phyloP scores from a whole-genome alignment of 2,329 filamentous ascomycete genomes.

The Rhynchosporium graminicola region DNA sequence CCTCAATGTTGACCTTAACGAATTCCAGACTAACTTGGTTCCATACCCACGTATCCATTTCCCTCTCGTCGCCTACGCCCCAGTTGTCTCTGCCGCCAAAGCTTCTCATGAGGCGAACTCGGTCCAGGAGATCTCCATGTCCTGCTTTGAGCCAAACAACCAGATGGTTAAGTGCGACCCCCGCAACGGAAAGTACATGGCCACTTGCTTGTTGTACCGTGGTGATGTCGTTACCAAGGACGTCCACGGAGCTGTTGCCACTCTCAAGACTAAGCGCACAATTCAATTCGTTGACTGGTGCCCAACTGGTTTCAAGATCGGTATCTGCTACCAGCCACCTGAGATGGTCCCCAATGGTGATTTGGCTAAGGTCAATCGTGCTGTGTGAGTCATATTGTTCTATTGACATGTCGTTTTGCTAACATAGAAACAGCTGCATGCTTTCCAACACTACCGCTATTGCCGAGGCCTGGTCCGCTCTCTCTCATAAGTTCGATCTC shows the following conservation, averaged over 20 bases:
- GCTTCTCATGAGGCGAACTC: slow-evolving; percentile 97
- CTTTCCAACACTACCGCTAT: slow-evolving; percentile 98
- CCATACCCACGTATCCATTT: slow-evolving; percentile 99
- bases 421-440: slow-evolving; percentile 75
- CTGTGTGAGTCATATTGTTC: slow-evolving; percentile 69
- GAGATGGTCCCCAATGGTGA: slow-evolving; percentile 96
- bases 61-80: slow-evolving; percentile 94
- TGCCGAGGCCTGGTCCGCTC: slow-evolving; percentile 93
- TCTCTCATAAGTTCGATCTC: slow-evolving; percentile 98
- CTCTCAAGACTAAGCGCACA: slow-evolving; percentile 98
- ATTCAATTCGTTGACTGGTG: slow-evolving; percentile 99
- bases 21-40: slow-evolving; percentile 99
- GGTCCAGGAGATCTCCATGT: slow-evolving; percentile 97
- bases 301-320: slow-evolving; percentile 99
- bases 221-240: slow-evolving; percentile 98
- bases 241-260: slow-evolving; percentile 86
- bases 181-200: slow-evolving; percentile 99
- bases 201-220: slow-evolving; percentile 95
- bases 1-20: slow-evolving; percentile 98
- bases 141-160: slow-evolving; percentile 99
- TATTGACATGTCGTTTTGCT: slow-evolving; percentile 17
- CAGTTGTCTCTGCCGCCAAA: slow-evolving; percentile 93
- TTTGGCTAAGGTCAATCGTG: slow-evolving; percentile 95
- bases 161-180: slow-evolving; percentile 99
- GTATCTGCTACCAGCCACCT: slow-evolving; percentile 99